Conservation (phyloP, 2,329 filamentous ascomycete genomes). For the Thielaviopsis populi region DNA sequence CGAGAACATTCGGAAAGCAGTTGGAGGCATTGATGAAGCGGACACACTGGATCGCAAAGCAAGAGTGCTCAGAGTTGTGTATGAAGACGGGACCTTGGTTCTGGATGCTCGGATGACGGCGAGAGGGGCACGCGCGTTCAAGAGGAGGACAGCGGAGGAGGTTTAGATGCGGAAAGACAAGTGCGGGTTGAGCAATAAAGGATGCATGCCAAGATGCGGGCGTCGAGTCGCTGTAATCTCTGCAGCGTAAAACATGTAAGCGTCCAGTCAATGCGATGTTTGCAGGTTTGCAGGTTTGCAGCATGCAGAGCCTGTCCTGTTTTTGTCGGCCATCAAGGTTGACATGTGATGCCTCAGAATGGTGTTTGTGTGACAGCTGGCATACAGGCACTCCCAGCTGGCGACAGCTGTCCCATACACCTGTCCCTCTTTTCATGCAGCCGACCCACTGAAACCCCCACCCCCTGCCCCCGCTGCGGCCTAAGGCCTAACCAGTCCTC, state of each 20-base stretch:
- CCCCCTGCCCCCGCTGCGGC: not conserved
- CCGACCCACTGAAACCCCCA: not conserved
- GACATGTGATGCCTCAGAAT: not conserved
- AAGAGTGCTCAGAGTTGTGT: conserved; percentile 15
- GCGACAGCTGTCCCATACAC: not conserved
- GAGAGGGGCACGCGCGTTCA: not conserved
- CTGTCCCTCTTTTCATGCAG: no score
- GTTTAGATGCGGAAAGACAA: not conserved
- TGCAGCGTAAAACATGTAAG: no score
- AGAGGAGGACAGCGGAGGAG: not conserved
- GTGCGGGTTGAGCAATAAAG: not conserved
- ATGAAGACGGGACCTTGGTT: conserved; percentile 8
- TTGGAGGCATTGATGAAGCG: conserved; percentile 16
- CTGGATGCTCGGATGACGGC: not conserved
- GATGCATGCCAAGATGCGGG: no score
- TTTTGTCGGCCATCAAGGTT: no score
- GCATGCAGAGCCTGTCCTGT: no score
- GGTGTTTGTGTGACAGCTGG: not conserved
- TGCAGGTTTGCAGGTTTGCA: no score
- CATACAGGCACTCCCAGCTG: not conserved
- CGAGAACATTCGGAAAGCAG: conserved; percentile 12
- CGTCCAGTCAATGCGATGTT: no score
- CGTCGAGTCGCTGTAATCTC: no score
- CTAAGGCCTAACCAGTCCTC: not conserved
- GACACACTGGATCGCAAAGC: conserved; percentile 15